A percentile compares a stretch with the other conserved stretches of the same genome.
phyloP scores from a whole-genome alignment of 1,139 yeast species.

The Scheffersomyces lignicola region DNA sequence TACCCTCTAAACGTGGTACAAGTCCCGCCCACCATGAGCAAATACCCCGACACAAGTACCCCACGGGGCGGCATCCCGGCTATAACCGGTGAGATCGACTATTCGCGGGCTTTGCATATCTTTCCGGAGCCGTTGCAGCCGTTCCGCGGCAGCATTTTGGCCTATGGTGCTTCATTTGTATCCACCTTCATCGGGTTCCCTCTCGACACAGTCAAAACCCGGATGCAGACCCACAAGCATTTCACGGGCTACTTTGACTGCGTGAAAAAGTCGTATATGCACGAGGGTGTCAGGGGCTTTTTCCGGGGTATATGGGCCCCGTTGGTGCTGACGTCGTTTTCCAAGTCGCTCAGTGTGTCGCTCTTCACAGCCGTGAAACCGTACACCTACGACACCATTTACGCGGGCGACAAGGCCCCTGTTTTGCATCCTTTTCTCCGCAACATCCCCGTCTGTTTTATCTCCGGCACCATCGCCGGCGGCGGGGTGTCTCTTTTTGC shows the following conservation, averaged over 20 bases:
- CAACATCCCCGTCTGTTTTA: slow-evolving; percentile 65
- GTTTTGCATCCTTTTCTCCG: slow-evolving; percentile 41
- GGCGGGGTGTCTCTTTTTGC: slow-evolving; percentile 65
- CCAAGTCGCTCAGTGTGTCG: slow-evolving; percentile 67
- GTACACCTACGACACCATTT: slow-evolving; percentile 31
- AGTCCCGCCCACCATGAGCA: slow-evolving; percentile 2
- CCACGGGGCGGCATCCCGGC: slow-evolving; percentile 35
- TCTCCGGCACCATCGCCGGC: slow-evolving; percentile 70
- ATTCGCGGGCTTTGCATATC: slow-evolving; percentile 37
- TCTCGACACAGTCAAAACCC: slow-evolving; percentile 77
- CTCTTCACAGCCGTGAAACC: slow-evolving; percentile 64
- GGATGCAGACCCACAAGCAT: slow-evolving; percentile 75
- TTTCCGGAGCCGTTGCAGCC: slow-evolving; percentile 56
- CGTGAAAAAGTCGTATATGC: slow-evolving; percentile 50
- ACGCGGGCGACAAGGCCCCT: slow-evolving; percentile 13
- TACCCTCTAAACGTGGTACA: slow-evolving; percentile 2
- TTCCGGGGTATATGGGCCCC: slow-evolving; percentile 80
- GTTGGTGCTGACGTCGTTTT: slow-evolving; percentile 60
- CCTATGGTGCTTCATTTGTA: slow-evolving; percentile 64
- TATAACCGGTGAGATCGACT: slow-evolving; percentile 43
- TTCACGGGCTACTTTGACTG: slow-evolving; percentile 63
- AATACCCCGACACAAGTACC: neutral
- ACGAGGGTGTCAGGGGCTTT: slow-evolving; percentile 71
- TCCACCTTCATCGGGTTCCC: slow-evolving; percentile 82
- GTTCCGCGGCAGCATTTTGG: slow-evolving; percentile 57